Base-by-base conservation (phyloP, 768 basidiomycete species). In the Lentinus tigrinus region DNA sequence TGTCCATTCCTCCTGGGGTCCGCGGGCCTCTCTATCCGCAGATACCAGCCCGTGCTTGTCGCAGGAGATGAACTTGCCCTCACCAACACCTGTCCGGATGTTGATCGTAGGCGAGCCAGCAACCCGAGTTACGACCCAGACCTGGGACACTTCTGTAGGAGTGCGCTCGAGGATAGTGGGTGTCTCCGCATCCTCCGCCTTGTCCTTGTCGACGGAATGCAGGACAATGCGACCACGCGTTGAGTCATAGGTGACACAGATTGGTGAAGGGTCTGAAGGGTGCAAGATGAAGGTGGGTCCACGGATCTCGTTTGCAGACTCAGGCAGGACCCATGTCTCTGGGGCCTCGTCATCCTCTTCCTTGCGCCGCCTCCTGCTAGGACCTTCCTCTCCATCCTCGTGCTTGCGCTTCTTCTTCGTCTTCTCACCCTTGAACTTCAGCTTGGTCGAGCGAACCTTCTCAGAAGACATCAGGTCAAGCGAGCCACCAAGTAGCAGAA, bases 1-100 rank as follows among this genome's bases (percentile, higher is more conserved):
- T 3, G 89, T 90, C 91, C 93, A 97, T 72, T 95, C 94, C 72
- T 97, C 94, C 72, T 96, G 92, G 4, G 91, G 89, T 1, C 94
- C 95, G 31, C 94, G 82, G 26, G 94, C 94, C 67, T 97, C 94
- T 46, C 91, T 79, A 68, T 92, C 88, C 43, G 90, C 87, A 62
- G 87, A 84, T 14, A 96, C 88, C 19, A 93, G 76, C 7, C 94
- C 94, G 65, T 92, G 85, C 60, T 86, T 80, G 75, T 95, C 92
- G 73, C 89, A 91, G 8, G 91, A 93, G 47, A 97, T 75, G 70
- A 95, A 97, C 73, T 94, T 94, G 10, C 92, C 92, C 69, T 90
- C 91, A 23, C 90, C 90, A n/a, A 84, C 84, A 1, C 91, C 91
- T 34, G 91, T 91, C 21, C 94, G 85, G 58, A 96, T 74, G 69